A percentile compares a stretch with the other conserved stretches of the same genome.
phyloP scores from a whole-genome alignment of 164 flowering plant species.

The Vitis labrusca region DNA sequence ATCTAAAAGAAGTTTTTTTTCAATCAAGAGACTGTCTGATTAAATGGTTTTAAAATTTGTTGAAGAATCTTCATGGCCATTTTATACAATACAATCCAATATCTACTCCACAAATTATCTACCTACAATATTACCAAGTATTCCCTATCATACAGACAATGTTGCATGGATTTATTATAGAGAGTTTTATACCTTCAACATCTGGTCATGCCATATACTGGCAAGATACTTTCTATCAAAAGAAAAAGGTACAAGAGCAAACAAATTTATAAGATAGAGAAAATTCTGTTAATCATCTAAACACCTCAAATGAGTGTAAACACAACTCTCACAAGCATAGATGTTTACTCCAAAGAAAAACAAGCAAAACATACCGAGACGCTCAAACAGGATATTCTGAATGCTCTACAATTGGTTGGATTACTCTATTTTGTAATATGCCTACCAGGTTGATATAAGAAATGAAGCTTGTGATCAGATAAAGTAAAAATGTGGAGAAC shows the following conservation, averaged over 20 bases:
- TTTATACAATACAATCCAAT: too few relatives aligned
- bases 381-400: slow-evolving; percentile 85
- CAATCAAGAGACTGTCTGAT: too few relatives aligned
- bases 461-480: background rate
- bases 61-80: too few relatives aligned
- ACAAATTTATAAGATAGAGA: slow-evolving; percentile 9
- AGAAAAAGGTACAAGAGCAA: slow-evolving; percentile 73
- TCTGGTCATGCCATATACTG: slow-evolving; percentile 83
- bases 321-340: too few relatives aligned
- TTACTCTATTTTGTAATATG: slow-evolving; percentile 85
- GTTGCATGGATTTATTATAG: background rate
- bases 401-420: slow-evolving; percentile 95
- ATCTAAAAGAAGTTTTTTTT: too few relatives aligned
- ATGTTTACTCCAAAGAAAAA: background rate
- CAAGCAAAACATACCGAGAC: slow-evolving; percentile 64
- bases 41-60: too few relatives aligned
- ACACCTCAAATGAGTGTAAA: background rate
- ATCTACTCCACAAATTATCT: too few relatives aligned
- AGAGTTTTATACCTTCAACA: slow-evolving; percentile 60
- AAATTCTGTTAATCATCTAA: background rate
- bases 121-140: too few relatives aligned
- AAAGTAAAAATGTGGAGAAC: background rate
- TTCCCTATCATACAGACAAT: background rate
- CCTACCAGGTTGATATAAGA: slow-evolving; percentile 61
- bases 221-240: slow-evolving; percentile 84